Base-by-base conservation (phyloP, 257 asterid genomes). In the Hygrophila difformis region DNA sequence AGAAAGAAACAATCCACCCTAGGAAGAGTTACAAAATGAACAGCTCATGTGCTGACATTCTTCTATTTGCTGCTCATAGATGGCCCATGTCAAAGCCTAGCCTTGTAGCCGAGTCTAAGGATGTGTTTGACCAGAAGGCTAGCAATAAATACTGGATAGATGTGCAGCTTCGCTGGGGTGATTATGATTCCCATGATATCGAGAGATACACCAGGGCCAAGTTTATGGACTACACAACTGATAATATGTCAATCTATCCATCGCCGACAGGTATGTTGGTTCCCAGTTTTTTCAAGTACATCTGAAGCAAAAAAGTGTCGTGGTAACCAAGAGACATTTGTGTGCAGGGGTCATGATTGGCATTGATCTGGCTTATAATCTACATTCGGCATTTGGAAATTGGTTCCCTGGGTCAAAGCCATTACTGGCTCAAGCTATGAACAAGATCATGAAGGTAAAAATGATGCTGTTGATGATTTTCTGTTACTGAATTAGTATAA, bases 361-460 rank as follows among this genome's bases (percentile, higher is more conserved):
- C 26, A 57, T 91, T 16, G 99, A 91, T 69, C 87, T 91, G 19
- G 96, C 99, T 56, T 91, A 91, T 57, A 91, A 91, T 61, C 66
- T 91, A 68, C 99, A 91, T 64, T 91, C 99, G 35, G 94, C 99
- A 2, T 91, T 91, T 51, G 99, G 99, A 55, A 91, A 91, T 72
- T 91, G 99, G 99, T 91, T 91, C 69, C 99, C 99, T 48, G 99
- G 99, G 64, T 91, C 99, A 42, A 91, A 91, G 58, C 99, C 99
- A 1, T 62, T 91, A 69, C 77, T 91, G 59, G 95, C 96, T 3
- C 99, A 91, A 75, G 99, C 99, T 23, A 91, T 91, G 99, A 91
- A 91, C 77, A 91, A 91, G 72, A 91, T 91, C 56, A 91, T 91
- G 99, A 91, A 91, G 99, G 99, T 89, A 61, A 20, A 17, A 5